phyloP scores from a whole-genome alignment of 1,284 basidiomycete species.

The Ceratobasidium sp. region DNA sequence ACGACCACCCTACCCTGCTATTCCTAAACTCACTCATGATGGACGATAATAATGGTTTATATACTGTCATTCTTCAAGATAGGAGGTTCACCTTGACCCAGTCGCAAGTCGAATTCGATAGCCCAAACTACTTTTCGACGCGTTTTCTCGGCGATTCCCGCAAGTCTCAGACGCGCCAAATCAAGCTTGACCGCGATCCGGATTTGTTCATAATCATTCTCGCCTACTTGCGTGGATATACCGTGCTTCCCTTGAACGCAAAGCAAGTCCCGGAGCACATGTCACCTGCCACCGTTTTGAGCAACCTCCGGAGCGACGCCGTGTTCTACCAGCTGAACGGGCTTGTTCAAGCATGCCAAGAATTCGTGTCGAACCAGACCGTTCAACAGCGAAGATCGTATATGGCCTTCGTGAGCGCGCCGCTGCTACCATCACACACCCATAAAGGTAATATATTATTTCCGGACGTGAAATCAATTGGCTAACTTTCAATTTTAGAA shows the following conservation, averaged over 20 bases:
- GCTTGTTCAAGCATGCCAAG: slow-evolving; percentile 1
- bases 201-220: background rate
- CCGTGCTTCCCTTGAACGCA: background rate
- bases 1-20: too few relatives aligned
- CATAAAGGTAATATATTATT: too few relatives aligned
- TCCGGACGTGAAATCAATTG: too few relatives aligned
- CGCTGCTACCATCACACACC: too few relatives aligned
- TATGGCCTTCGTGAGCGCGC: too few relatives aligned
- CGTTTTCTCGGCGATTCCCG: background rate
- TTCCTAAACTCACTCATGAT: background rate
- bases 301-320: background rate
- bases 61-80: background rate
- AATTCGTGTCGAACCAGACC: background rate
- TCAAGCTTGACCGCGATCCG: slow-evolving; percentile 3
- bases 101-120: background rate
- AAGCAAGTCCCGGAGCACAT: background rate
- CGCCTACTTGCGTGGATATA: background rate
- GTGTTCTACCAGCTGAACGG: background rate
- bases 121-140: background rate
- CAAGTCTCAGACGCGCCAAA: background rate
- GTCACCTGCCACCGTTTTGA: background rate
- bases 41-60: background rate
- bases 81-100: background rate
- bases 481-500: too few relatives aligned
- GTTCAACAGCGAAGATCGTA: too few relatives aligned